phyloP scores from a whole-genome alignment of 2,329 filamentous ascomycete species.

The Trichoderma sp. region DNA sequence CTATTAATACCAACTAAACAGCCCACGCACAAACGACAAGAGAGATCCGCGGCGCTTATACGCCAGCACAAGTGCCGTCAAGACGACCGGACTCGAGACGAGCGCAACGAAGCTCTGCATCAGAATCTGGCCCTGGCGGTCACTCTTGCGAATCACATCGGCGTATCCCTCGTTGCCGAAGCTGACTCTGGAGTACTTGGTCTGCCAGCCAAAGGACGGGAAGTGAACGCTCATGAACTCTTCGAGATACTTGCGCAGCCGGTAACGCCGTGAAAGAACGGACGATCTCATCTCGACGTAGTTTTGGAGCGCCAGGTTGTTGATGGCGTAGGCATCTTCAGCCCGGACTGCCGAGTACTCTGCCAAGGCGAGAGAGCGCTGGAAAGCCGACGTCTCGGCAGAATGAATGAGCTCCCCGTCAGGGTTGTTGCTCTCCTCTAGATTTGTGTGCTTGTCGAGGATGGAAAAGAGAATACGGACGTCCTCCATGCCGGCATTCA shows the following conservation, averaged over 20 bases:
- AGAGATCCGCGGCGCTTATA: constrained; percentile 38
- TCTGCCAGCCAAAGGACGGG: constrained; percentile 82
- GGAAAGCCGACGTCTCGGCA: constrained; percentile 52
- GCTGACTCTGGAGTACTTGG: constrained; percentile 88
- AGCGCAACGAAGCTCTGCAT: constrained; percentile 49
- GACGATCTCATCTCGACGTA: constrained; percentile 92
- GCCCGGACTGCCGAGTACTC: constrained; percentile 76
- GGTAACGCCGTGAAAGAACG: constrained; percentile 77
- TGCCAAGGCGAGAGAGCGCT: constrained; percentile 67
- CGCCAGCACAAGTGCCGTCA: constrained; percentile 34
- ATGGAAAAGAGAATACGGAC: constrained; percentile 84
- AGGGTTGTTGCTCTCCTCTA: constrained; percentile 51
- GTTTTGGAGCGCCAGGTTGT: constrained; percentile 87
- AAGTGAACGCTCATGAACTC: constrained; percentile 78
- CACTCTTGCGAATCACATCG: constrained; percentile 72
- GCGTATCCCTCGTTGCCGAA: constrained; percentile 94
- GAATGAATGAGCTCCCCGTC: constrained; percentile 41
- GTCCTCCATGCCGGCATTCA: constrained; percentile 96
- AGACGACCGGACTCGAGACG: constrained; percentile 39
- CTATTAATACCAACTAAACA: constrained; percentile 18
- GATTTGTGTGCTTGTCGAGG: constrained; percentile 68
- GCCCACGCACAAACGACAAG: constrained; percentile 12
- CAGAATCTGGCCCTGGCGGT: constrained; percentile 68
- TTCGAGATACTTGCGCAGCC: constrained; percentile 82
- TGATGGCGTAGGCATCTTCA: constrained; percentile 85